phyloP scores from a whole-genome alignment of 768 basidiomycete genomes.

The Boletellus sp. region DNA sequence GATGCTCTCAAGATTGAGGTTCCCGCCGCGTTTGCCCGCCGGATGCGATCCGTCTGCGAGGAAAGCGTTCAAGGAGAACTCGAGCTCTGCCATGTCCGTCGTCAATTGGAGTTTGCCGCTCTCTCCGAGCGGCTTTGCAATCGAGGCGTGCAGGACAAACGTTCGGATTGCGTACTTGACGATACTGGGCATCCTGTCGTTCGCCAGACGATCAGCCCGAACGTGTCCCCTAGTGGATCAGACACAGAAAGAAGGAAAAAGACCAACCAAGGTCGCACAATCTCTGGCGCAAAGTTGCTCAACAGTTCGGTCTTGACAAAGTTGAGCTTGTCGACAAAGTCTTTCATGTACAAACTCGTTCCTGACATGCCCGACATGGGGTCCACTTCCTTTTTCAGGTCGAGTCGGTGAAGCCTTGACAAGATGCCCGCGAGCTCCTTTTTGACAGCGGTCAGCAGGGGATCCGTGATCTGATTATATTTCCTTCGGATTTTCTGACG shows the following conservation, averaged over 20 bases:
- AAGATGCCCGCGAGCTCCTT: conserved; percentile 80
- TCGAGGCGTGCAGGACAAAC: conserved; percentile 92
- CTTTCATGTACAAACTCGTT: conserved; percentile 80
- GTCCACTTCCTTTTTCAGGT: conserved; percentile 72
- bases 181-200: conserved; percentile 55
- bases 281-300: conserved; percentile 69
- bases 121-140: conserved; percentile 88
- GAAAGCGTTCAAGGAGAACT: conserved; percentile 86
- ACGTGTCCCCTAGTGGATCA: not conserved
- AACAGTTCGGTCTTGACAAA: conserved; percentile 83
- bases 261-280: conserved; percentile 65
- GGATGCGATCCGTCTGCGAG: conserved; percentile 50
- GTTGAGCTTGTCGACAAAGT: conserved; percentile 72
- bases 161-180: conserved; percentile 77
- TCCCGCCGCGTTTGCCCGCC: conserved; percentile 53
- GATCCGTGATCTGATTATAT: conserved; percentile 59
- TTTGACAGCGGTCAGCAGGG: conserved; percentile 63
- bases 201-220: conserved; percentile 1
- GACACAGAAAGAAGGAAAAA: not conserved
- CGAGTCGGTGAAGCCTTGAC: conserved; percentile 78
- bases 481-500: conserved; percentile 26
- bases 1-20: conserved; percentile 67
- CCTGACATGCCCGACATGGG: conserved; percentile 49
- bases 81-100: conserved; percentile 94
- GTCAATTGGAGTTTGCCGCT: conserved; percentile 91